These are phyloP conservation scores for Taphrina betulina DNA, from an alignment of 1,139 yeast genomes.

Conservation along the genomic window DNA sequence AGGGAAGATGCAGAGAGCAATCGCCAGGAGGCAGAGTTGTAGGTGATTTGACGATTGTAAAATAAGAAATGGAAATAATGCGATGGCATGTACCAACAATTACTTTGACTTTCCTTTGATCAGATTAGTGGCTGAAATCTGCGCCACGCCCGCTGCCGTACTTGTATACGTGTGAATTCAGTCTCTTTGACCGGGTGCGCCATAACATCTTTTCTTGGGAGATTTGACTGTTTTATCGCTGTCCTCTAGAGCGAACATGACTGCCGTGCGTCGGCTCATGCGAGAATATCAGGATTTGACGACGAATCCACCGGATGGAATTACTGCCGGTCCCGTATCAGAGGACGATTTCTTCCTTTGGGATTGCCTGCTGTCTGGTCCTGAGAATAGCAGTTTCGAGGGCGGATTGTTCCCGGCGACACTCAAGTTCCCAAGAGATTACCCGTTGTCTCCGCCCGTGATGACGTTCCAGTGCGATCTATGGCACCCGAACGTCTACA, in stretches of 20 bases:
- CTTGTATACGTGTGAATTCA: too few species aligned
- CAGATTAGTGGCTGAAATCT: too few species aligned
- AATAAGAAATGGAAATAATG: too few species aligned
- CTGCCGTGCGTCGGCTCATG: conserved; percentile 53
- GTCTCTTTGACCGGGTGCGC: too few species aligned
- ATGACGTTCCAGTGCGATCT: conserved; percentile 81
- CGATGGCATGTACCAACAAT: too few species aligned
- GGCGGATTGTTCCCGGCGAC: conserved; percentile 88
- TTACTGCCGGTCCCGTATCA: conserved; percentile 82
- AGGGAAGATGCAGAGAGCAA: conserved; percentile 25
- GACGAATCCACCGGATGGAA: conserved; percentile 90
- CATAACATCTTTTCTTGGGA: too few species aligned
- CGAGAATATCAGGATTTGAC: conserved; percentile 85
- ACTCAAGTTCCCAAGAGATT: conserved; percentile 80
- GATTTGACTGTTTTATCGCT: too few species aligned
- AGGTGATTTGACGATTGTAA: background rate
- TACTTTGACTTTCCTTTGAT: too few species aligned
- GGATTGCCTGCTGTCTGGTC: conserved; percentile 93
- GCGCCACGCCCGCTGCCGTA: too few species aligned
- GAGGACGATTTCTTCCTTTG: conserved; percentile 82
- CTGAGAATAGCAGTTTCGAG: conserved; percentile 88
- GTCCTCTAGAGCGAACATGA: too few species aligned
- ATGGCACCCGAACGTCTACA: conserved; percentile 87
- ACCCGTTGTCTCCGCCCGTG: conserved; percentile 88
- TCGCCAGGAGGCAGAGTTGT: conserved; percentile 9